These are phyloP conservation scores for Metschnikowia vanudenii DNA, from an alignment of 805 yeast species.

Conservation along the genomic window DNA sequence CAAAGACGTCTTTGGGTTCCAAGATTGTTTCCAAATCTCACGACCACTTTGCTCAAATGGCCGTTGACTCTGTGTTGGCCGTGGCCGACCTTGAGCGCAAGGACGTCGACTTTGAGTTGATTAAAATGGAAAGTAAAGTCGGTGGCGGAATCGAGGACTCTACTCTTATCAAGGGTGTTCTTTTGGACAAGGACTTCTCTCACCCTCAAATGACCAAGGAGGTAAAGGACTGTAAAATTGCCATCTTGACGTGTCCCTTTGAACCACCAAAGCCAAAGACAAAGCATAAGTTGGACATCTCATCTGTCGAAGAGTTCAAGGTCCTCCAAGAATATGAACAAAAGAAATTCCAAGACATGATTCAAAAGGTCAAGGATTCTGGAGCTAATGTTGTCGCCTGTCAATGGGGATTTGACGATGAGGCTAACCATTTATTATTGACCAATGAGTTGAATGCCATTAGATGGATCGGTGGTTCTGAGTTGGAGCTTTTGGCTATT, in stretches of 20 bases:
- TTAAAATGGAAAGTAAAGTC: constrained; percentile 91
- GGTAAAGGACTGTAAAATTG: constrained; percentile 77
- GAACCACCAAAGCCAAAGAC: constrained; percentile 99
- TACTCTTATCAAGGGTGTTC: constrained; percentile 81
- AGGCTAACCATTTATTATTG: constrained; percentile 88
- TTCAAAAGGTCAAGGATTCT: constrained; percentile 73
- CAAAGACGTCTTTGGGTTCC: constrained; percentile 91
- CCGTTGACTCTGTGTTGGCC: constrained; percentile 90
- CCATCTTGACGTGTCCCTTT: constrained; percentile 96
- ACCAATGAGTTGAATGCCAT: constrained; percentile 92
- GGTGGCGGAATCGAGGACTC: constrained; percentile 94
- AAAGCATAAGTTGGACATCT: constrained; percentile 91
- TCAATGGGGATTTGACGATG: constrained; percentile 99
- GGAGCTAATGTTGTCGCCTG: constrained; percentile 97
- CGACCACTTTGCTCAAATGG: constrained; percentile 92
- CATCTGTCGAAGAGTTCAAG: constrained; percentile 90
- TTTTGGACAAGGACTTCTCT: constrained; percentile 93
- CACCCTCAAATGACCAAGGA: constrained; percentile 97
- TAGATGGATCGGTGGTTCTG: constrained; percentile 99
- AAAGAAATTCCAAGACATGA: constrained; percentile 88
- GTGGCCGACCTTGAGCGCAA: constrained; percentile 90
- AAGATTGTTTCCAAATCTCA: constrained; percentile 93
- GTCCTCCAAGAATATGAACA: constrained; percentile 90
- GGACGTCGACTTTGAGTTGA: constrained; percentile 96
- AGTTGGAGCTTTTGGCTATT: constrained; percentile 90